A percentile compares a stretch with the other conserved stretches of the same genome.
phyloP scores from a whole-genome alignment of 768 basidiomycete species.

The Strobilomyces dryophilus region DNA sequence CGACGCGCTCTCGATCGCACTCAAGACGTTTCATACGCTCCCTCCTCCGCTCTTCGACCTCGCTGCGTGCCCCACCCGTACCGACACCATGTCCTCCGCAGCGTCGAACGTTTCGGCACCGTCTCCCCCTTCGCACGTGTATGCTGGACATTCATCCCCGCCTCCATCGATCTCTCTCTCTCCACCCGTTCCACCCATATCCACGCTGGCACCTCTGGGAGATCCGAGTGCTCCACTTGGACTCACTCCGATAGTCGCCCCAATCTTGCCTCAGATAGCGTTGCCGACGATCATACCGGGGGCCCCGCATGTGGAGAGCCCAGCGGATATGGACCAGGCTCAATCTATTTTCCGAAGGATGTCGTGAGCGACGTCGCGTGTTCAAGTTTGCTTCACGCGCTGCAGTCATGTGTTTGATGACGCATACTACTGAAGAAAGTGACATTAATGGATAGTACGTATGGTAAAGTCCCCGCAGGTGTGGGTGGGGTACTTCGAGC shows the following conservation, averaged over 20 bases:
- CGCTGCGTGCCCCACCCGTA: slow-evolving; percentile 19
- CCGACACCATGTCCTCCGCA: slow-evolving; percentile 29
- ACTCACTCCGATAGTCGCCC: slow-evolving; percentile 3
- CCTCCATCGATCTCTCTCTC: slow-evolving; percentile 8
- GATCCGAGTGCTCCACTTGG: neutral
- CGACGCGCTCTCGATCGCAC: slow-evolving; percentile 29
- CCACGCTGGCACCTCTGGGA: slow-evolving; percentile 12
- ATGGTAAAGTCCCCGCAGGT: neutral
- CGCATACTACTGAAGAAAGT: neutral
- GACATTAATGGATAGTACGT: neutral
- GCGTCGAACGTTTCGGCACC: slow-evolving; percentile 20
- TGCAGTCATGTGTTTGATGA: neutral
- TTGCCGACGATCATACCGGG: slow-evolving; percentile 20
- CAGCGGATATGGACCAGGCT: slow-evolving; percentile 20
- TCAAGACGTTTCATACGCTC: slow-evolving; percentile 43
- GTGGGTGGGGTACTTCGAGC: neutral
- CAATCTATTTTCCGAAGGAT: slow-evolving; percentile 9
- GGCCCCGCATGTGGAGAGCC: slow-evolving; percentile 30
- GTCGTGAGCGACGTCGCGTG: slow-evolving; percentile 1
- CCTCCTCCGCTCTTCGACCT: slow-evolving; percentile 40
- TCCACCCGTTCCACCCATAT: slow-evolving; percentile 20
- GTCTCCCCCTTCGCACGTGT: neutral
- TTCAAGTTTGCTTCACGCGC: neutral
- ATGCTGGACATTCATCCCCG: slow-evolving; percentile 2
- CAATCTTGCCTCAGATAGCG: slow-evolving; percentile 7